Evolutionary conservation across 148 eudicot species (phyloP), one percentile per base, ranked within the genome.

Genomic region (Limonium bicolor): DNA sequence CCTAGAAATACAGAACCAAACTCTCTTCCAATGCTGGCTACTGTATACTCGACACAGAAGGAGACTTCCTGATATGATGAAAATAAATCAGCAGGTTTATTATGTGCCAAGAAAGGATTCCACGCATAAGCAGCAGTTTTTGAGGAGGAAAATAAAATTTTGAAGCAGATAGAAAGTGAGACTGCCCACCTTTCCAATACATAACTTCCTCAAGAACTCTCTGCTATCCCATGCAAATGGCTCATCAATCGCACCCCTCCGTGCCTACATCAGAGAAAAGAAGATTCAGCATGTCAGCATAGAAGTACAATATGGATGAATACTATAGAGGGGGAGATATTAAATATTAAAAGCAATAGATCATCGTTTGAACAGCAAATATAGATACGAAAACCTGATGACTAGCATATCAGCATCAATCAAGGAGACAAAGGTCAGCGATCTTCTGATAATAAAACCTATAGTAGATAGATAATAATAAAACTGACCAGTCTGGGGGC

Each of bases 201-300:
- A 85, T 51, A 85, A 77, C 53, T 92, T 92, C 68, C 95, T 69
- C 54, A 92, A 56, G 54, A 43, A 92, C 40, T 92, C 95, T 63
- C 95, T 73, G 74, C 99, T 92, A 5, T 81, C 74, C 99, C 99
- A 92, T 47, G 99, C 95, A 71, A 81, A 92, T 54, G 99, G 81
- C 64, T 92, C 99, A 52, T 92, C 99, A 28, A 58, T 24, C 20
- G 86, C 72, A 30, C 69, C 80, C 70, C 86, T 69, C 32, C 99
- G 99, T 1, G 99, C 99, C 99, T 92, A 57, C 11, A 46, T 23
- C 41, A 2, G 45, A 35, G 22, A 16, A 10, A 46, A 6, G 33
- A 20, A 11, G 14, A 31, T 19, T 19, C 11, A 43, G 5, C 10
- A 11, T 3, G 18, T 7, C 17, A 2, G 22, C 4, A 41, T 20